Conservation (phyloP, 1,284 basidiomycete genomes). For the Schizophyllum commune region DNA sequence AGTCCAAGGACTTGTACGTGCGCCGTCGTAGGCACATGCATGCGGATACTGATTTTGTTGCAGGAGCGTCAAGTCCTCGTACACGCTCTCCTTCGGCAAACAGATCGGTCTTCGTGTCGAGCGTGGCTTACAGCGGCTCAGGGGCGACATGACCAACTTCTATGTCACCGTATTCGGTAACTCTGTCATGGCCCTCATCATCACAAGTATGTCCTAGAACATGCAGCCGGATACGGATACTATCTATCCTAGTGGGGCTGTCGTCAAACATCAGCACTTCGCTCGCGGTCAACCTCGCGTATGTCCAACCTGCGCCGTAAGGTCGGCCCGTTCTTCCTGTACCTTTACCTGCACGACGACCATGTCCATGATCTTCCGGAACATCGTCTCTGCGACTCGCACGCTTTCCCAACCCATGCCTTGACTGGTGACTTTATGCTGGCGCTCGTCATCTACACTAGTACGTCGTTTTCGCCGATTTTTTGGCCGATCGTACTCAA, state of each 20-base stretch:
- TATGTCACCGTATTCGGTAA: slow-evolving; percentile 15
- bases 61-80: slow-evolving; percentile 20
- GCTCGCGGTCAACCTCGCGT: not conserved
- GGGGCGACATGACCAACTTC: slow-evolving; percentile 31
- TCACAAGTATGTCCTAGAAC: slow-evolving; percentile 43
- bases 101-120: slow-evolving; percentile 49
- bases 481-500: too few species aligned
- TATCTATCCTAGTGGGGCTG: slow-evolving; percentile 40
- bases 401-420: slow-evolving; percentile 12
- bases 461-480: not conserved
- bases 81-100: slow-evolving; percentile 34
- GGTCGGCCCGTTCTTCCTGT: slow-evolving; percentile 22
- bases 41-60: not conserved
- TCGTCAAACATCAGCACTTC: slow-evolving; percentile 14
- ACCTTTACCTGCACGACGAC: slow-evolving; percentile 44
- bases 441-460: slow-evolving; percentile 15
- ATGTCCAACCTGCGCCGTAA: slow-evolving; percentile 14
- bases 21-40: not conserved
- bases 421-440: slow-evolving; percentile 11
- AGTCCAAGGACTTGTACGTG: slow-evolving; percentile 10
- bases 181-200: slow-evolving; percentile 27
- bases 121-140: slow-evolving; percentile 49
- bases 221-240: slow-evolving; percentile 33
- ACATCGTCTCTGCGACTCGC: slow-evolving; percentile 13
- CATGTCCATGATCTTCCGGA: slow-evolving; percentile 44